Base-by-base conservation (phyloP, 257 asterid genomes). In the Scutellaria galericulata region DNA sequence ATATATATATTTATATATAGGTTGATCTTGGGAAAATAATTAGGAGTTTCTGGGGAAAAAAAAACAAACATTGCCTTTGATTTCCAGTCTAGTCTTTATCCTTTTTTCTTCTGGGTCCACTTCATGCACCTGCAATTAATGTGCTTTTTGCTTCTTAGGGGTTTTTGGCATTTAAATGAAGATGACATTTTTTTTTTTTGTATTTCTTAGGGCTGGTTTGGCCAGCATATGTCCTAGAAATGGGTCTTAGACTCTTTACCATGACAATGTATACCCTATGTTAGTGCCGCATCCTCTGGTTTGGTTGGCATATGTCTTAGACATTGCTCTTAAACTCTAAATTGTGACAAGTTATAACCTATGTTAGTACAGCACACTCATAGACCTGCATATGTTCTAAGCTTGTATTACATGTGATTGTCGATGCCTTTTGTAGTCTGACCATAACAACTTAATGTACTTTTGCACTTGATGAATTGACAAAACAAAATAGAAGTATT, bases 401-500 rank as follows among this genome's bases (percentile, higher is more conserved):
- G 50, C 62, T 50, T 58, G 46, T 66, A 53, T 48, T 52, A 42
- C 9, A 47, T 57, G 45, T 20, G 9, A 35, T 41, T 51, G 57
- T 35, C 50, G 48, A 64, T 55, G 63, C 73, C 58, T 31, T 64
- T 78, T 64, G 50, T 48, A 12, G 45, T 54, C 48, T 12, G 57
- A 48, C 15, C 66, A 41, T 56, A 27, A 13, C 31, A 66, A 24
- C 37, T 45, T 46, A 39, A 54, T 77, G 11, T 46, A 44, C 31
- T 53, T 48, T 15, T 63, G 47, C 24, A 27, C 60, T 51, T 68
- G 72, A 12, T 2, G 9, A 74, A 53, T 69, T 62, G 42, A 67
- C 9, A 14, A 40, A 54, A 12, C n/a, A 55, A 54, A 69, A 6
- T 7, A 14, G 58, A 52, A 12, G 52, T 31, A 31, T 24, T 24